Base-by-base conservation (phyloP, 768 basidiomycete genomes). In the Lactarius vividus region DNA sequence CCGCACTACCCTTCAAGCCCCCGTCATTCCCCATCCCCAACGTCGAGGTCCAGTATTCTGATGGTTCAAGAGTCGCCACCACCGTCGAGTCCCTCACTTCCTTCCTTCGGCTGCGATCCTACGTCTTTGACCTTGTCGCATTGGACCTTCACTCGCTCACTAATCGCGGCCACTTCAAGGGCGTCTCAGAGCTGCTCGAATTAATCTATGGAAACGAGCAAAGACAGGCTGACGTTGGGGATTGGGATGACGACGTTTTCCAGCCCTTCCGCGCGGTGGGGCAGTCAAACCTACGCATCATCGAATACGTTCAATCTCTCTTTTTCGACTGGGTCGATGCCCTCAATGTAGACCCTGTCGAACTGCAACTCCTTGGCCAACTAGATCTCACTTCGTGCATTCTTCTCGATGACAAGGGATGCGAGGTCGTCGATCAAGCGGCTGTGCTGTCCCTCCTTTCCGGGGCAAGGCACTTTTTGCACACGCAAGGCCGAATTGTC, bases 301-400 rank as follows among this genome's bases (percentile, higher is more conserved):
- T 96, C 71, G 94, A 96, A 75, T 85, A 94, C 61, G 80, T 98
- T 55, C 89, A 92, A 72, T 92, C 92, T 0, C 78, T 98, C 71
- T 86, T 88, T 73, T 89, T 98, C 69, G 88, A 91, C 61, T 98
- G 95, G 95, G 83, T 83, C 6, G 96, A 98, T 73, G 84, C 83
- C 63, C 77, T 92, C 52, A 74, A 79, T 15, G 84, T 88, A 1
- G 76, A 83, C 18, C 80, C 85, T 6, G 73, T 85, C 57, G 80
- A 88, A 26, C 74, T 92, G 62, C 82, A 88, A 63, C 87, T 90
- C 73, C 81, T 93, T 40, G 80, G 77, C 3, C 80, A 84, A 40
- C 76, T 95, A 49, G 85, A 91, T 70, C 78, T 95, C 28, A 83
- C 85, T 31, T 79, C 87, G 0, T 95, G 92, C 72, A 73, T 89